Evolutionary conservation across 306 rosid genomes (phyloP), one percentile per base, ranked within the genome.

Genomic region (Biancaea sappan): DNA sequence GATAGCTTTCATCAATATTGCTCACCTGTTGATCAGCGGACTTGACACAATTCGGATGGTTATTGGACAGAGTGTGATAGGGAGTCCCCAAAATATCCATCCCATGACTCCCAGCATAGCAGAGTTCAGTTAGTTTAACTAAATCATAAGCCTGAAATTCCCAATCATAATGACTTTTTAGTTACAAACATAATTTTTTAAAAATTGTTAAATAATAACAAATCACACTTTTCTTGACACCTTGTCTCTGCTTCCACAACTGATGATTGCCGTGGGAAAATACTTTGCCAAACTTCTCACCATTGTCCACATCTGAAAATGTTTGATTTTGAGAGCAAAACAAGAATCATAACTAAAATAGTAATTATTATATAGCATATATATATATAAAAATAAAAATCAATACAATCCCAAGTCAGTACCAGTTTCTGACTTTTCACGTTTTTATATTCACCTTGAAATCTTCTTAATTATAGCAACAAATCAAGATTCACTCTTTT

Each of bases 91-190:
- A 77, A 65, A 94, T 94, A 81, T 94, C 98, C 98, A 94, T 94
- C 58, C 98, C 98, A 82, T 91, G 98, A 81, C 98, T 94, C 72
- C 97, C 97, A 40, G 98, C 97, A 50, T 94, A 94, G 86, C 86
- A 88, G n/a, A 94, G 94, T 84, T 94, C 97, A 25, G 91, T 88
- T 84, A 94, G 85, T 88, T 90, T 93, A 76, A 94, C 91, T 74
- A 94, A 81, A 19, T 91, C 94, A 76, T 48, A 89, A 47, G 91
- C 98, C 97, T 94, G 89, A 66, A 81, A 84, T 41, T 31, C 4
- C 18, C 52, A 10, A 13, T 32, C 16, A 34, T 34, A 1, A 1
- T 18, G 24, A 57, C 38, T 58, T 16, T 59, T 31, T 59, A 14
- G 41, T 37, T 59, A 31, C 24, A 31, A 31, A 59, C 5, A 31